A percentile compares a stretch with the other conserved stretches of the same genome.
These are phyloP conservation scores for Dendryphion nanum DNA, from an alignment of 2,329 filamentous ascomycete genomes.

Conservation along the genomic window DNA sequence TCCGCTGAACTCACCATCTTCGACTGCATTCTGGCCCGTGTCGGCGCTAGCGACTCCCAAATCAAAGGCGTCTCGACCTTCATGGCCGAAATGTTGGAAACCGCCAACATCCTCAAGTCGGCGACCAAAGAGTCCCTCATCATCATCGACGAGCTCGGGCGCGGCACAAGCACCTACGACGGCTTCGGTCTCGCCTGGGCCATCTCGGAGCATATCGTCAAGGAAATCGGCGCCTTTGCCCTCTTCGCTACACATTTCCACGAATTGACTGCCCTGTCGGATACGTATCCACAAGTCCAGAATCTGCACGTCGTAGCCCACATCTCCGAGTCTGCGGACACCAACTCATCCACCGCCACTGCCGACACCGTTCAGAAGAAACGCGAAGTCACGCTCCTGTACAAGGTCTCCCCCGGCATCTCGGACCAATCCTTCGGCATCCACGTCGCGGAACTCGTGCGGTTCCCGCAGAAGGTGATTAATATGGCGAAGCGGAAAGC, in stretches of 20 bases:
- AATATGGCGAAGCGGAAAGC: slow-evolving; percentile 99
- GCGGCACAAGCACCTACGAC: slow-evolving; percentile 96
- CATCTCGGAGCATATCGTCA: slow-evolving; percentile 95
- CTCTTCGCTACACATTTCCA: slow-evolving; percentile 99
- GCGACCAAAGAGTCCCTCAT: slow-evolving; percentile 94
- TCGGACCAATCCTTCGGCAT: slow-evolving; percentile 98
- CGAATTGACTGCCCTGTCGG: slow-evolving; percentile 86
- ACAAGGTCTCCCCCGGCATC: slow-evolving; percentile 93
- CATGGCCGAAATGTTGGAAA: slow-evolving; percentile 99
- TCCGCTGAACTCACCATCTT: slow-evolving; percentile 93
- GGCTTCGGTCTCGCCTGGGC: slow-evolving; percentile 99
- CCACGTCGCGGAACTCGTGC: slow-evolving; percentile 93
- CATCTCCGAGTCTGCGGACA: slow-evolving; percentile 60
- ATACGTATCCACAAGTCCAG: slow-evolving; percentile 81
- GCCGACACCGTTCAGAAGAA: slow-evolving; percentile 38
- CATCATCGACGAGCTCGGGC: slow-evolving; percentile 96
- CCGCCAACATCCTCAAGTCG: slow-evolving; percentile 95
- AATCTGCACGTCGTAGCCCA: slow-evolving; percentile 97
- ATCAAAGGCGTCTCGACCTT: slow-evolving; percentile 98
- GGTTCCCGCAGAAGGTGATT: slow-evolving; percentile 95
- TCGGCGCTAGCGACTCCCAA: slow-evolving; percentile 93
- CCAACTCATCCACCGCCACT: slow-evolving; percentile 39
- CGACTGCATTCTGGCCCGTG: slow-evolving; percentile 92
- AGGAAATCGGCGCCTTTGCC: slow-evolving; percentile 89
- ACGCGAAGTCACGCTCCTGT: slow-evolving; percentile 86